Conservation (phyloP, 345 rosid genomes). For the Anastatica hierochuntica region DNA sequence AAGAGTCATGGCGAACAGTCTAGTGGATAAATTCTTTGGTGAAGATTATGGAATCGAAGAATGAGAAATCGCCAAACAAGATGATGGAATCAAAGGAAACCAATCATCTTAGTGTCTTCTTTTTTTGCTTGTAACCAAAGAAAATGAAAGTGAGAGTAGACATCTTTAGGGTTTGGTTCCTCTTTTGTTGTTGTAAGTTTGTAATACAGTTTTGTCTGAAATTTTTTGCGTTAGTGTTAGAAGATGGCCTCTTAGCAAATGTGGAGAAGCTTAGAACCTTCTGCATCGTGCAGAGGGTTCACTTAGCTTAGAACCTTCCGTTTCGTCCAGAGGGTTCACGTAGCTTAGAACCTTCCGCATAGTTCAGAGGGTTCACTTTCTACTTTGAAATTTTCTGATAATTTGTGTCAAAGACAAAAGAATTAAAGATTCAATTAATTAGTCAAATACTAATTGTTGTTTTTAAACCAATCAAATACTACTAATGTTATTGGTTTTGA, state of each 20-base stretch:
- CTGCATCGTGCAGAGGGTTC: too few relatives aligned
- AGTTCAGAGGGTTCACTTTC: too few relatives aligned
- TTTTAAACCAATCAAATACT: too few relatives aligned
- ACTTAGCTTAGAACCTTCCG: too few relatives aligned
- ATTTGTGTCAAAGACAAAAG: too few relatives aligned
- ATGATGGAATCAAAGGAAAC: slow-evolving; percentile 57
- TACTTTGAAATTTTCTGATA: too few relatives aligned
- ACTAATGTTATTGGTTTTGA: too few relatives aligned
- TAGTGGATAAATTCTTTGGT: slow-evolving; percentile 82
- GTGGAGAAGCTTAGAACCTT: background rate
- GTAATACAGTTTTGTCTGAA: slow-evolving; percentile 17
- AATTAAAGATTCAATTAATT: too few relatives aligned
- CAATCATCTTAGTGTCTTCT: background rate
- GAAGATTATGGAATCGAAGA: slow-evolving; percentile 75
- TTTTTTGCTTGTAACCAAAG: background rate
- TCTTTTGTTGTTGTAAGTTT: slow-evolving; percentile 17
- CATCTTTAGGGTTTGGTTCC: slow-evolving; percentile 4
- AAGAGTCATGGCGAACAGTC: slow-evolving; percentile 85
- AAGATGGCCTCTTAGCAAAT: background rate
- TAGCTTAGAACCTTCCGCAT: too few relatives aligned
- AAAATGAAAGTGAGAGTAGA: background rate
- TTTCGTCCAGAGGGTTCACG: too few relatives aligned
- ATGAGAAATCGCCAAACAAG: slow-evolving; percentile 28
- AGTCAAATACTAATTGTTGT: too few relatives aligned
- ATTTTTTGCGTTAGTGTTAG: background rate